Base-by-base conservation (phyloP, 1,139 yeast genomes). In the Pichia inconspicua region DNA sequence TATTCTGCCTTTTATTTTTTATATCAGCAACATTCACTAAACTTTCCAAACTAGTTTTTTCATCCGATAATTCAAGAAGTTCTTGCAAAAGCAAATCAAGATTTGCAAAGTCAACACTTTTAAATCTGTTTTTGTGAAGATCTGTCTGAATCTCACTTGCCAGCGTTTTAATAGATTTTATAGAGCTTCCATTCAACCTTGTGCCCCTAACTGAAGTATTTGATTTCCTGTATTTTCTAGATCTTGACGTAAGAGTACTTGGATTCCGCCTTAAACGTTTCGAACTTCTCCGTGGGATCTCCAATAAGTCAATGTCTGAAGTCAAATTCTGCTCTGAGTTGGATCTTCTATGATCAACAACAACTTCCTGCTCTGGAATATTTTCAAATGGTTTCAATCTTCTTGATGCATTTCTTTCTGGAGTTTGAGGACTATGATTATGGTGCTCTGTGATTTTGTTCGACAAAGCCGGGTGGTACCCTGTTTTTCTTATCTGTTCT, bases 281-380 rank as follows among this genome's bases (percentile, higher is more conserved):
- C 1, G 56, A 50, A 22, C 51, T 50, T 42, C 56, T 47, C 39
- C 51, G 44, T 11, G 56, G 56, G 35, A 53, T 48, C 28, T 46
- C 36, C 10, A 50, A 25, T 1, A 36, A 31, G 9, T 45, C 48
- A 2, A 17, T 31, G 27, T 48, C 28, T 5, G 31, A n/a, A 2
- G 15, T 30, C n/a, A 3, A 12, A 14, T 11, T 30, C 5, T 11
- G 7, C 10, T 3, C n/a, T 17, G 39, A 12, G 15, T 36, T 22
- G 14, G 34, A n/a, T n/a, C 27, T 36, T 22, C 27, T 36, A 25
- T 40, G 17, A 14, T 25, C 17, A 7, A 43, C 27, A 1, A 35
- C 39, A 25, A 32, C 28, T 1, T 31, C 41, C 19, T 42, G 22
- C 17, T 41, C 30, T 14, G 25, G 36, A 11, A 44, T 32, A 22